Evolutionary conservation across 2,329 filamentous ascomycete species (phyloP).

Genomic region (Penicillium sp.): DNA sequence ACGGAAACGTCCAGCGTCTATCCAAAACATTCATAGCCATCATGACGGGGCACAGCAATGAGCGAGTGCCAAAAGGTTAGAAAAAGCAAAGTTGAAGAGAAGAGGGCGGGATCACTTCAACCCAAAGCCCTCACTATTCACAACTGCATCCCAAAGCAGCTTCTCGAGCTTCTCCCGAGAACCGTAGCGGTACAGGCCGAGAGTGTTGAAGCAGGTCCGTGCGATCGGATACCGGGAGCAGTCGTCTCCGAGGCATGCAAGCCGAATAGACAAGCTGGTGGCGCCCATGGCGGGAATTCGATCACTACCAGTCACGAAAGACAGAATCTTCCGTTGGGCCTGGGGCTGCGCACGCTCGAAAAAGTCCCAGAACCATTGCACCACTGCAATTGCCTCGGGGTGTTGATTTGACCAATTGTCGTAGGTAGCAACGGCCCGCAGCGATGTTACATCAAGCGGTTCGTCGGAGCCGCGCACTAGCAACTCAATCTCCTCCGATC

Average conservation of each 20-base stretch:
- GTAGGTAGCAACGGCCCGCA: slow-evolving; percentile 79
- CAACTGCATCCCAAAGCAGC: slow-evolving; percentile 83
- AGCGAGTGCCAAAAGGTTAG: background rate
- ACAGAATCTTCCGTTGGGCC: slow-evolving; percentile 78
- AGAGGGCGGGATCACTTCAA: slow-evolving; percentile 61
- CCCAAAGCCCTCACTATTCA: slow-evolving; percentile 90
- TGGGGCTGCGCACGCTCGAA: slow-evolving; percentile 69
- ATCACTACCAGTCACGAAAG: slow-evolving; percentile 90
- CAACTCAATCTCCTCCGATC: slow-evolving; percentile 89
- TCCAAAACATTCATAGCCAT: slow-evolving; percentile 14
- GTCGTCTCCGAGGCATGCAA: slow-evolving; percentile 78
- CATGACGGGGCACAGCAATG: slow-evolving; percentile 6
- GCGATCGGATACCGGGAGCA: slow-evolving; percentile 79
- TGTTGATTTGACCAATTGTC: slow-evolving; percentile 72
- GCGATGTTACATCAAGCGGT: slow-evolving; percentile 74
- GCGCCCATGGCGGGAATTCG: slow-evolving; percentile 88
- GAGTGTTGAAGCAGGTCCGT: slow-evolving; percentile 87
- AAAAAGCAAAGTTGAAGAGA: background rate
- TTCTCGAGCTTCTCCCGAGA: slow-evolving; percentile 70
- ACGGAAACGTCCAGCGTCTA: slow-evolving; percentile 21
- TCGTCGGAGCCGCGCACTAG: slow-evolving; percentile 86
- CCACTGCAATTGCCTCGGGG: slow-evolving; percentile 67
- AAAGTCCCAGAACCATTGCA: slow-evolving; percentile 88
- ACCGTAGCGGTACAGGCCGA: slow-evolving; percentile 76
- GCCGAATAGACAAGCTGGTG: slow-evolving; percentile 75